These are phyloP conservation scores for Aspergillus wentii DNA, from an alignment of 495 filamentous ascomycete species.

Conservation along the genomic window DNA sequence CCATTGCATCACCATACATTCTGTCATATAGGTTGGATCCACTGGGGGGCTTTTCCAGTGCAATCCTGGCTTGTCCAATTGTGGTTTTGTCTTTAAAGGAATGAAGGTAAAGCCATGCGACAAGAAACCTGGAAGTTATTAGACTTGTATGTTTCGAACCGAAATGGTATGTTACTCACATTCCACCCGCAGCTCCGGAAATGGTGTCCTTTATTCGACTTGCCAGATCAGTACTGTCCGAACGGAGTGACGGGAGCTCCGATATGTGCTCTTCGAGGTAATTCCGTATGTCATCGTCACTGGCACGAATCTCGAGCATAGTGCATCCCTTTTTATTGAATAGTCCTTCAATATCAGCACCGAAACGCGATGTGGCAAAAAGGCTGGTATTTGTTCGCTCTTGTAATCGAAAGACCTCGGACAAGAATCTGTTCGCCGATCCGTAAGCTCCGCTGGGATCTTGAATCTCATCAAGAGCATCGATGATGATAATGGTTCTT, in stretches of 20 bases:
- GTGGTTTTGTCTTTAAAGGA: slow-evolving; percentile 29
- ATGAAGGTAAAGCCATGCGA: slow-evolving; percentile 33
- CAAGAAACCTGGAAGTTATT: slow-evolving; percentile 38
- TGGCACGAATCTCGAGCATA: slow-evolving; percentile 22
- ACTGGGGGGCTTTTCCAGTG: slow-evolving; percentile 21
- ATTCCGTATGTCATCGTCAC: slow-evolving; percentile 22
- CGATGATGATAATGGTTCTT: slow-evolving; percentile 35
- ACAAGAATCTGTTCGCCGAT: no score
- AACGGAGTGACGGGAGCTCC: slow-evolving; percentile 17
- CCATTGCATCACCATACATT: slow-evolving; percentile 33
- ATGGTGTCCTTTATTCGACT: slow-evolving; percentile 16
- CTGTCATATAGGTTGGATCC: slow-evolving; percentile 16
- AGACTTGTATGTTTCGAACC: background rate
- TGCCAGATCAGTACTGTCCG: slow-evolving; percentile 11
- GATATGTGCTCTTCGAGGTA: slow-evolving; percentile 27
- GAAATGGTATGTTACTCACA: slow-evolving; percentile 9
- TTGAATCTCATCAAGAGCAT: slow-evolving; percentile 42
- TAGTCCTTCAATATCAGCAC: slow-evolving; percentile 17
- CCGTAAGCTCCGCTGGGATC: slow-evolving; percentile 20
- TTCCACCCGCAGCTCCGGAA: slow-evolving; percentile 18
- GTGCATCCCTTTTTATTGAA: slow-evolving; percentile 19
- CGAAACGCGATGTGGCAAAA: slow-evolving; percentile 26
- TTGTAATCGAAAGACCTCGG: slow-evolving; percentile 25
- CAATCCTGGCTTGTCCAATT: slow-evolving; percentile 18
- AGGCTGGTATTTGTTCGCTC: slow-evolving; percentile 14